phyloP scores from a whole-genome alignment of 768 basidiomycete genomes.

The Lactarius akahatsu region DNA sequence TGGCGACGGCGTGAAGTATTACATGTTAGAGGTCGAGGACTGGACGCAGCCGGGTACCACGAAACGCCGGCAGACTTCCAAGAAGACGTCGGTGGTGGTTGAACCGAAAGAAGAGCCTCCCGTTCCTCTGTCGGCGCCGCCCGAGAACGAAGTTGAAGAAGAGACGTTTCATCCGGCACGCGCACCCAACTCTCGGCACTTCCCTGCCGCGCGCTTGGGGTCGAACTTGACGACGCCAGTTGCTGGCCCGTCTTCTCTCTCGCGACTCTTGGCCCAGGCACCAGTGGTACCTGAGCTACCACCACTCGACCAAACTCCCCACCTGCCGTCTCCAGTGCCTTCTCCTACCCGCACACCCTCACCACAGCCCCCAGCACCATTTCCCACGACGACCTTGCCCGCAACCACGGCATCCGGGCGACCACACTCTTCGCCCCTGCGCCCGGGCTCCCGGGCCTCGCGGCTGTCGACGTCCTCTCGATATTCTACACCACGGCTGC shows the following conservation, averaged over 20 bases:
- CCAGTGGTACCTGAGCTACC: conserved; percentile 40
- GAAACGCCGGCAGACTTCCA: conserved; percentile 56
- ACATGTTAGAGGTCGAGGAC: conserved; percentile 90
- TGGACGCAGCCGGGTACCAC: conserved; percentile 77
- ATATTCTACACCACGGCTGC: conserved; percentile 63
- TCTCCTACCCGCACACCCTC: conserved; percentile 36
- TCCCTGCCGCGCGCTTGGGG: conserved; percentile 55
- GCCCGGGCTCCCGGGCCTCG: conserved; percentile 73
- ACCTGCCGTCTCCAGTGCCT: conserved; percentile 10
- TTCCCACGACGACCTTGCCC: conserved; percentile 7
- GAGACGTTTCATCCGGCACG: conserved; percentile 66
- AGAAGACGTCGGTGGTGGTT: conserved; percentile 43
- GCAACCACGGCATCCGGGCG: conserved; percentile 10
- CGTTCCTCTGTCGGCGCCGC: conserved; percentile 58
- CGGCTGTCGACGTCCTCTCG: conserved; percentile 65
- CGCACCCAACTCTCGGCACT: conserved; percentile 65
- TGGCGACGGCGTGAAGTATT: conserved; percentile 87
- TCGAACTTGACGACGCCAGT: conserved; percentile 69
- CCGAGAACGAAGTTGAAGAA: conserved; percentile 71
- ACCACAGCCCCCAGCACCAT: conserved; percentile 26
- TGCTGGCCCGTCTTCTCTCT: conserved; percentile 76
- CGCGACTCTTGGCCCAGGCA: conserved; percentile 76
- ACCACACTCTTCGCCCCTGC: conserved; percentile 45
- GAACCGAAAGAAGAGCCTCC: conserved; percentile 42
- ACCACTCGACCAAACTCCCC: conserved; percentile 30